Evolutionary conservation across 2,329 filamentous ascomycete genomes (phyloP).

Genomic region (Microcyclospora pomicola): DNA sequence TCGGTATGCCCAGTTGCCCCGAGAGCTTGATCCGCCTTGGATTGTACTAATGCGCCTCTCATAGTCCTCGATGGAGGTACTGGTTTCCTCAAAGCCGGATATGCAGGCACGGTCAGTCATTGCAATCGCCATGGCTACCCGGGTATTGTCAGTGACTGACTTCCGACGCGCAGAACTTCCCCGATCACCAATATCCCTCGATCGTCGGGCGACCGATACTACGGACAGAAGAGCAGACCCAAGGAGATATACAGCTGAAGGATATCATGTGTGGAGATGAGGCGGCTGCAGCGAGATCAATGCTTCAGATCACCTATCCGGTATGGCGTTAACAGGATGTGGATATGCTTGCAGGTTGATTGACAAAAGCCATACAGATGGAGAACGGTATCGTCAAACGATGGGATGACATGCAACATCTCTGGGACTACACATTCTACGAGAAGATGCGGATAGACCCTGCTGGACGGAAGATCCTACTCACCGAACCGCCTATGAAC

Average conservation of each 20-base stretch:
- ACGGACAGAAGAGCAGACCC: constrained; percentile 71
- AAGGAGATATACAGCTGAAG: constrained; percentile 59
- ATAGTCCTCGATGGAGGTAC: constrained; percentile 98
- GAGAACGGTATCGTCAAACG: constrained; percentile 99
- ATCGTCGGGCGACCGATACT: constrained; percentile 97
- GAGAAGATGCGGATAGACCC: constrained; percentile 94
- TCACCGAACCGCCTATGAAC: constrained; percentile 97
- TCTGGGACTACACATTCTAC: constrained; percentile 97
- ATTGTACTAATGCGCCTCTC: constrained; percentile 2
- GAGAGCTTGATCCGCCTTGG: constrained; percentile 7
- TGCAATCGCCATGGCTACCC: neutral
- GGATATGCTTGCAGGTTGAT: neutral
- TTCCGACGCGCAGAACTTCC: constrained; percentile 61
- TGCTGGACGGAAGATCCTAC: constrained; percentile 83
- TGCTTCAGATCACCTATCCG: constrained; percentile 97
- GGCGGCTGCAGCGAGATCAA: constrained; percentile 84
- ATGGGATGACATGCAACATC: constrained; percentile 99
- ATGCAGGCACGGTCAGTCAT: constrained; percentile 64
- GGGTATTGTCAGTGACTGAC: neutral
- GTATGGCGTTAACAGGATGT: constrained; percentile 30
- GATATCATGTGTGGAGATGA: constrained; percentile 99
- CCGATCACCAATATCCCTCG: constrained; percentile 94
- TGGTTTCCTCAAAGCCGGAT: constrained; percentile 98
- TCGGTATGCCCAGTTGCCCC: constrained; percentile 25
- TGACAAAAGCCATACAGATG: constrained; percentile 47